phyloP scores from a whole-genome alignment of 176 grass and related monocot species.

The Carex scoparia region DNA sequence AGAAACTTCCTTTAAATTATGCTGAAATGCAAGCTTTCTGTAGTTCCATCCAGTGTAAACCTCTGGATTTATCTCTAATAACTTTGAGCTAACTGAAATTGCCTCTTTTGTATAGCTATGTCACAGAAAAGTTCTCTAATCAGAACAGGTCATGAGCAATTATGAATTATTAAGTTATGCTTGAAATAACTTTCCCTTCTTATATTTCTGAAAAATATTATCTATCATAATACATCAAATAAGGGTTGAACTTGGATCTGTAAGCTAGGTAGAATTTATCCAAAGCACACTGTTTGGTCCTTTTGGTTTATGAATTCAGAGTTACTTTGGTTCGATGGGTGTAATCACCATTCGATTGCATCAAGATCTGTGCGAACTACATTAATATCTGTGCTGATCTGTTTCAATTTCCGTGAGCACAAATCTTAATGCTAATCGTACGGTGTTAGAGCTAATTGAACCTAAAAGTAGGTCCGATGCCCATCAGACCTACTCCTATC shows the following conservation, averaged over 20 bases:
- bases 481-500: too few relatives aligned
- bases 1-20: constrained; percentile 53
- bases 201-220: background rate
- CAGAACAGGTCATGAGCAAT: background rate
- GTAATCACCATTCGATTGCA: too few relatives aligned
- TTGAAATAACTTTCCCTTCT: background rate
- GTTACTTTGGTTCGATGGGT: too few relatives aligned
- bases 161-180: background rate
- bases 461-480: too few relatives aligned
- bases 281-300: background rate
- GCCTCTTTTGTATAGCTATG: constrained; percentile 79
- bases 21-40: constrained; percentile 69
- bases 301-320: background rate
- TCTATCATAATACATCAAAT: background rate
- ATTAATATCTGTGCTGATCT: too few relatives aligned
- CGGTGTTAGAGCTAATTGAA: too few relatives aligned
- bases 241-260: background rate
- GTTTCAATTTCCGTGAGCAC: too few relatives aligned
- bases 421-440: too few relatives aligned
- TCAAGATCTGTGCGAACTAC: too few relatives aligned
- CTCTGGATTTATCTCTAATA: constrained; percentile 90
- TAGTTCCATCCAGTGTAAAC: constrained; percentile 89
- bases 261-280: background rate
- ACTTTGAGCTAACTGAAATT: constrained; percentile 59
- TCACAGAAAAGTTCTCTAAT: background rate